Percentiles rank a stretch among this genome's conserved stretches.
These are phyloP conservation scores for Xylaria cubensis DNA, from an alignment of 495 filamentous ascomycete species.

Conservation along the genomic window DNA sequence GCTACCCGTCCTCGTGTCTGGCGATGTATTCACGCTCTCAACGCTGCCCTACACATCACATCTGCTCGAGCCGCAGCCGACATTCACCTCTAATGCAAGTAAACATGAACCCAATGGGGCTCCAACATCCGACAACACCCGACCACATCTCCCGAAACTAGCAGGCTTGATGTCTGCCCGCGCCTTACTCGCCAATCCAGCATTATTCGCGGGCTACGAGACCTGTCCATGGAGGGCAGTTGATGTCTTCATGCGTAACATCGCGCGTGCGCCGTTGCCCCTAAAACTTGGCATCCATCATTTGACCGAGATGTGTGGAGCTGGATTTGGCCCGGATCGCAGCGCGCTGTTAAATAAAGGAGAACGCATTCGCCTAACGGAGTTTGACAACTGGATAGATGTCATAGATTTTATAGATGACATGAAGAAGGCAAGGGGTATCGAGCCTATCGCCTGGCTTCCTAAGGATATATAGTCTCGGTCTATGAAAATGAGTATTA, in stretches of 20 bases:
- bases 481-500: neutral
- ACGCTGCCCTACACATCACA: slow-evolving; percentile 53
- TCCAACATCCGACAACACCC: slow-evolving; percentile 12
- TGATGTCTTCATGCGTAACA: slow-evolving; percentile 61
- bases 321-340: slow-evolving; percentile 55
- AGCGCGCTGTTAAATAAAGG: slow-evolving; percentile 56
- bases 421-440: slow-evolving; percentile 35
- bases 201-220: slow-evolving; percentile 61
- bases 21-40: slow-evolving; percentile 63
- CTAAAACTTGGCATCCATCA: slow-evolving; percentile 68
- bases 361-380: slow-evolving; percentile 59
- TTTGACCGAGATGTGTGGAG: slow-evolving; percentile 66
- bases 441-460: neutral
- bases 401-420: slow-evolving; percentile 67
- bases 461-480: neutral
- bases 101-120: neutral
- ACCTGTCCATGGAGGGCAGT: slow-evolving; percentile 66
- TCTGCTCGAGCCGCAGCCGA: slow-evolving; percentile 34
- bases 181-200: slow-evolving; percentile 67
- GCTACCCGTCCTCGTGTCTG: slow-evolving; percentile 66
- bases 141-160: slow-evolving; percentile 44
- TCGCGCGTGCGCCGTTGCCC: slow-evolving; percentile 60
- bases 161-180: slow-evolving; percentile 69
- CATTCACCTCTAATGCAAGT: slow-evolving; percentile 29
- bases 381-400: slow-evolving; percentile 59